Base-by-base conservation (phyloP, 306 rosid genomes). In the Cercis canadensis region DNA sequence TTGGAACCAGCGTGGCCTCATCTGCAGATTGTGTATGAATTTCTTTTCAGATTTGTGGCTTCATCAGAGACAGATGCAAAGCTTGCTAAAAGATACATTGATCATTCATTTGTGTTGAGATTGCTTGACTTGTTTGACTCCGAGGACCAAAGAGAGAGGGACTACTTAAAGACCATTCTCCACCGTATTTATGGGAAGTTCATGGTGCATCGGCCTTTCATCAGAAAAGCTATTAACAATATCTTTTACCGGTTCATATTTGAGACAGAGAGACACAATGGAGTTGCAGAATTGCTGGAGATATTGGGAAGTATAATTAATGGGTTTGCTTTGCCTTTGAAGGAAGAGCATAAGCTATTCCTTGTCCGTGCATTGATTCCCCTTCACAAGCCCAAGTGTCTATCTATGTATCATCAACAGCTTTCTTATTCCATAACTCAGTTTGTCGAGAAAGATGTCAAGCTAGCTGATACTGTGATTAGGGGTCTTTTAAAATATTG, bases 101-200 rank as follows among this genome's bases (percentile, higher is more conserved):
- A 84, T 52, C 89, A 84, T 70, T 74, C 87, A 0, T 87, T 87
- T 77, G 87, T 84, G 69, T 72, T 87, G 82, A 83, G 69, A 63
- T 52, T 87, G 74, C 85, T 87, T 18, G 87, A 82, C 49, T 83
- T 87, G 82, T 87, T 87, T 77, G 87, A 87, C 52, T 87, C 92
- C 1, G 87, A 84, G 86, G 92, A 87, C 67, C 92, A 82, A 59
- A 74, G 92, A 71, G 92, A 87, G 82, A 82, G 92, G 78, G 92
- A 84, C 37, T 87, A 81, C 85, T 69, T 87, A 41, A 87, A 87
- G 78, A 84, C 83, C 0, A 87, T 87, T 64, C 87, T 87, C 51
- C 92, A 87, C 49, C 85, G 89, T 6, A 52, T 87, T 49, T 87
- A 87, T 53, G 89, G 87, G 77, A 87, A 87, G 80, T 83, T 86